Conservation (phyloP, 495 filamentous ascomycete species). For the Saxispiralis lemnorum region DNA sequence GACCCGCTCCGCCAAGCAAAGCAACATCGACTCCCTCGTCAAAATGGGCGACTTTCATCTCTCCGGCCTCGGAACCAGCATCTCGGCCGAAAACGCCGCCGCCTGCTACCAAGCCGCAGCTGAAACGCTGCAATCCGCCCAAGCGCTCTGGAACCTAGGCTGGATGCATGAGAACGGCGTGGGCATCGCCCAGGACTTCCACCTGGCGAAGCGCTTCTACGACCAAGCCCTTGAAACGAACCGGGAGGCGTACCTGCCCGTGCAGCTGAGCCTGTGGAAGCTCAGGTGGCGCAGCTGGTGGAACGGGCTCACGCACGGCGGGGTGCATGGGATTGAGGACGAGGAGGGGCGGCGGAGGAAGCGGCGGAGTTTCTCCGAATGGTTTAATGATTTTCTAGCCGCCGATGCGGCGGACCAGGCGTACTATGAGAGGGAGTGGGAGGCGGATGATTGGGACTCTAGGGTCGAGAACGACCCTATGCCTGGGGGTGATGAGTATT, state of each 20-base stretch:
- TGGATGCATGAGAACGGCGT: slow-evolving; percentile 99
- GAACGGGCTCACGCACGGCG: slow-evolving; percentile 80
- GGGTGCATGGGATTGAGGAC: slow-evolving; percentile 75
- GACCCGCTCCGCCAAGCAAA: slow-evolving; percentile 87
- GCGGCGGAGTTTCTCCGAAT: slow-evolving; percentile 60
- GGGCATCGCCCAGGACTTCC: slow-evolving; percentile 86
- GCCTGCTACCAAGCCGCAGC: slow-evolving; percentile 83
- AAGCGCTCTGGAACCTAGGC: slow-evolving; percentile 90
- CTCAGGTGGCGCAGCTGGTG: slow-evolving; percentile 69
- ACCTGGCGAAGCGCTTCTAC: slow-evolving; percentile 91
- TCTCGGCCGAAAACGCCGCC: slow-evolving; percentile 58
- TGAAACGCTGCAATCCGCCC: slow-evolving; percentile 75
- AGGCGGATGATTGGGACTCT: slow-evolving; percentile 25
- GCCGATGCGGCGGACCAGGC: slow-evolving; percentile 49
- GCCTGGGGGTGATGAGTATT: slow-evolving; percentile 32
- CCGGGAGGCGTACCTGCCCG: slow-evolving; percentile 78
- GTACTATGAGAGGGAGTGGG: slow-evolving; percentile 39
- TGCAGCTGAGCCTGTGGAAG: slow-evolving; percentile 74
- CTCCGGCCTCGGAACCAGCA: slow-evolving; percentile 51
- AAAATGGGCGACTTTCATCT: slow-evolving; percentile 99
- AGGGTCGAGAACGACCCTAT: slow-evolving; percentile 29
- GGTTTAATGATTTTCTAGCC: slow-evolving; percentile 66
- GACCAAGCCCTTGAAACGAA: slow-evolving; percentile 84
- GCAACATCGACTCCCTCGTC: slow-evolving; percentile 81
- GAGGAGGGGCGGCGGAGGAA: slow-evolving; percentile 48